A percentile compares a stretch with the other conserved stretches of the same genome.
Conservation (phyloP, 352 stramenopile genomes). For the Pythium coloratum region DNA sequence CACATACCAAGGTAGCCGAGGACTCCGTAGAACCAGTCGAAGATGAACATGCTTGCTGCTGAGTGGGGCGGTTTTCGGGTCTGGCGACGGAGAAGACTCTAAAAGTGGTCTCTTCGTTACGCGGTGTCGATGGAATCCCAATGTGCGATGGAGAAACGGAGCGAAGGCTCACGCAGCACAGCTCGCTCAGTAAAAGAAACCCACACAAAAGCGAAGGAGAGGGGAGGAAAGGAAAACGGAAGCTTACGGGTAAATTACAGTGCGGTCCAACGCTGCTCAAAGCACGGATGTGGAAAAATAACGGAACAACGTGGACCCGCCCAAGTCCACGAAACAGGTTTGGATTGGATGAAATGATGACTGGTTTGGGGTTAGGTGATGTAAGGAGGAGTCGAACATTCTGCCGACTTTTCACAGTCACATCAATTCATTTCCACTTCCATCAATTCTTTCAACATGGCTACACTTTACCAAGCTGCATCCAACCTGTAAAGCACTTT, state of each 20-base stretch:
- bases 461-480: not conserved
- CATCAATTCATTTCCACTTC: constrained; percentile 22
- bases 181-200: constrained; percentile 2
- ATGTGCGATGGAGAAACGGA: constrained; percentile 23
- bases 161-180: not conserved
- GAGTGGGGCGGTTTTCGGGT: constrained; percentile 3
- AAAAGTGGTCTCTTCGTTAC: constrained; percentile 27
- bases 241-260: constrained; percentile 24
- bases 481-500: not conserved
- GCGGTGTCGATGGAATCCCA: constrained; percentile 21
- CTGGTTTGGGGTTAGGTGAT: constrained; percentile 22
- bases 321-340: constrained; percentile 52
- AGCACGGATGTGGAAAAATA: constrained; percentile 3
- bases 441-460: constrained; percentile 17
- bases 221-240: constrained; percentile 16
- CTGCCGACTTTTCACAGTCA: not conserved
- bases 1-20: constrained; percentile 91
- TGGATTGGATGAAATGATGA: constrained; percentile 54
- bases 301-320: constrained; percentile 13
- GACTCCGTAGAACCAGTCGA: constrained; percentile 96
- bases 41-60: constrained; percentile 85
- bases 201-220: constrained; percentile 21
- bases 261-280: not conserved
- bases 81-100: constrained; percentile 17
- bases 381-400: constrained; percentile 4